Percentiles rank a stretch among this genome's conserved stretches.
These are phyloP conservation scores for Sporodiniella umbellata DNA, from an alignment of 371 early-diverging fungal species.

Conservation along the genomic window DNA sequence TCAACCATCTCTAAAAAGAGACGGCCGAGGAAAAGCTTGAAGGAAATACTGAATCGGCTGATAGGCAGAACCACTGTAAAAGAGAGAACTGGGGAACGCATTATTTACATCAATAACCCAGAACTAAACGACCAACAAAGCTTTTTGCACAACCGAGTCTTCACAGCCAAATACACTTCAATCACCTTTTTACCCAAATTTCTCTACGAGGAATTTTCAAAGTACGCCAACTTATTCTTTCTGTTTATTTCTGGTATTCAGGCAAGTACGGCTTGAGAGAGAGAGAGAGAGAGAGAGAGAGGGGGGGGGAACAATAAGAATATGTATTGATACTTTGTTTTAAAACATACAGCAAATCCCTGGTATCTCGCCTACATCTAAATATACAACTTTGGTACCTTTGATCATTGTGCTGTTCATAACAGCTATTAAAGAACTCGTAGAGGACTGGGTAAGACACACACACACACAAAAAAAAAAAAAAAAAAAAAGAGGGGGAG, in stretches of 20 bases:
- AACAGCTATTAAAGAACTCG: conserved; percentile 94
- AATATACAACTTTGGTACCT: conserved; percentile 91
- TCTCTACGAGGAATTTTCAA: conserved; percentile 91
- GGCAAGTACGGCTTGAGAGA: conserved; percentile 42
- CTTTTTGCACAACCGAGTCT: conserved; percentile 82
- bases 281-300: too few relatives aligned
- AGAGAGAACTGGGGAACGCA: conserved; percentile 51
- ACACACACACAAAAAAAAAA: too few relatives aligned
- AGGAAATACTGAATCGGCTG: conserved; percentile 17
- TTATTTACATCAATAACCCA: conserved; percentile 83
- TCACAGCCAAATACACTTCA: conserved; percentile 89
- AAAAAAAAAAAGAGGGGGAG: too few relatives aligned
- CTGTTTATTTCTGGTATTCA: conserved; percentile 87
- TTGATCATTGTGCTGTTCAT: conserved; percentile 86
- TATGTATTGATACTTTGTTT: too few relatives aligned
- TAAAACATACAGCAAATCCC: conserved; percentile 84
- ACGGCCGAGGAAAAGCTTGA: conserved; percentile 3
- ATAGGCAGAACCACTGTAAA: conserved; percentile 27
- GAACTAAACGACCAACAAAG: conserved; percentile 70
- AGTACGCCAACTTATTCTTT: conserved; percentile 95
- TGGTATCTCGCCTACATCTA: conserved; percentile 81
- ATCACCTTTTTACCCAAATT: conserved; percentile 91
- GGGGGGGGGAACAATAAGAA: too few relatives aligned
- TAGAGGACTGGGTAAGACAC: conserved; percentile 93
- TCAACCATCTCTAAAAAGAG: background rate